Conservation (phyloP, 2,329 filamentous ascomycete genomes). For the Diaporthe vaccinii region DNA sequence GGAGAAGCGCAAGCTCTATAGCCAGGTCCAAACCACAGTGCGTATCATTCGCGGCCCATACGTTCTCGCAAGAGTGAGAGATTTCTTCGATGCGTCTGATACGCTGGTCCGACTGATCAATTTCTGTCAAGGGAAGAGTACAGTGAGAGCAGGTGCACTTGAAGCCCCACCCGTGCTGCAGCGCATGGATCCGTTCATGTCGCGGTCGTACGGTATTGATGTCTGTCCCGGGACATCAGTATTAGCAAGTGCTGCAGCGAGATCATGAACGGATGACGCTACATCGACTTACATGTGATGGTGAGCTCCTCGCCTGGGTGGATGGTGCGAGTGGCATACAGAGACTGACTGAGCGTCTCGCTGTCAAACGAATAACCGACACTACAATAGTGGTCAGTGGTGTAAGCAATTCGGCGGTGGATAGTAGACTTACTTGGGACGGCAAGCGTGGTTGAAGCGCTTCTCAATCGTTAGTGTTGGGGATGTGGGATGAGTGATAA, state of each 20-base stretch:
- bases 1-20: background rate
- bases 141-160: constrained; percentile 22
- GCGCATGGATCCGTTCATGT: background rate
- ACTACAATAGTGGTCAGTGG: background rate
- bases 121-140: background rate
- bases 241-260: background rate
- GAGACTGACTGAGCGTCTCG: constrained; percentile 18
- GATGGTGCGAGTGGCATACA: constrained; percentile 3
- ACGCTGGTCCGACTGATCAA: constrained; percentile 13
- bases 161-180: constrained; percentile 4
- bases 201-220: background rate
- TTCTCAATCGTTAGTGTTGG: background rate
- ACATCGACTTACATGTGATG: constrained; percentile 8
- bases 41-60: constrained; percentile 6
- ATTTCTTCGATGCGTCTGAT: background rate
- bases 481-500: background rate
- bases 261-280: background rate
- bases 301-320: constrained; percentile 16
- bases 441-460: constrained; percentile 18
- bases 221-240: background rate
- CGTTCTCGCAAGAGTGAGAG: background rate
- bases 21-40: constrained; percentile 6
- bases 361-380: constrained; percentile 5
- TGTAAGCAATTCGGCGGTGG: background rate
- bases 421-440: constrained; percentile 11